Evolutionary conservation across 176 grass and related monocot genomes (phyloP).

Genomic region (Thalia dealbata): DNA sequence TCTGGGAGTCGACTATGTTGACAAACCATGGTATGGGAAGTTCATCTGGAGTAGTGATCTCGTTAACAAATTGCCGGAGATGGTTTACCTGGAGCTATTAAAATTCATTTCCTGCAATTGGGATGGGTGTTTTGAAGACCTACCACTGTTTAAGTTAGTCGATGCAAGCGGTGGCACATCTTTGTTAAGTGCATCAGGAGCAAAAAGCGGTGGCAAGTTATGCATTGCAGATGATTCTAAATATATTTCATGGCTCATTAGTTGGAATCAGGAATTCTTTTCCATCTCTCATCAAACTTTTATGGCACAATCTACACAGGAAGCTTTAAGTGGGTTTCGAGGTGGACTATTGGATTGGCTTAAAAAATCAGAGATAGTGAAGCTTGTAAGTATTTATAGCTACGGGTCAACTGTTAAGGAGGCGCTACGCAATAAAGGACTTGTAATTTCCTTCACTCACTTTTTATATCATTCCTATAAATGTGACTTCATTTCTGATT

Average conservation of each 20-base stretch:
- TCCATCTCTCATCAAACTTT: slow-evolving; percentile 25
- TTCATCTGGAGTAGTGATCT: slow-evolving; percentile 51
- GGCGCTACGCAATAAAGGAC: slow-evolving; percentile 20
- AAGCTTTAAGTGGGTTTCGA: slow-evolving; percentile 9
- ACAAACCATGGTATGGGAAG: slow-evolving; percentile 44
- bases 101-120: slow-evolving; percentile 40
- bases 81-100: slow-evolving; percentile 45
- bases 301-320: slow-evolving; percentile 26
- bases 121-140: slow-evolving; percentile 12
- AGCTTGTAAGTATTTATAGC: slow-evolving; percentile 24
- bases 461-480: slow-evolving; percentile 47
- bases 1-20: slow-evolving; percentile 35
- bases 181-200: slow-evolving; percentile 32
- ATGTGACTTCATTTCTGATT: background rate
- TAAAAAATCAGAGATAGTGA: slow-evolving; percentile 19
- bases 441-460: slow-evolving; percentile 34
- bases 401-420: slow-evolving; percentile 22
- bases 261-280: slow-evolving; percentile 47
- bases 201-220: slow-evolving; percentile 6
- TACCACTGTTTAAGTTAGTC: slow-evolving; percentile 48
- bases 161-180: slow-evolving; percentile 19
- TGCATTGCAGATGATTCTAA: slow-evolving; percentile 32
- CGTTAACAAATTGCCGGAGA: slow-evolving; percentile 29
- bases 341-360: slow-evolving; percentile 32
- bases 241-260: slow-evolving; percentile 39